A percentile compares a stretch with the other conserved stretches of the same genome.
phyloP scores from a whole-genome alignment of 2,329 filamentous ascomycete genomes.

The Aspergillus sp. region DNA sequence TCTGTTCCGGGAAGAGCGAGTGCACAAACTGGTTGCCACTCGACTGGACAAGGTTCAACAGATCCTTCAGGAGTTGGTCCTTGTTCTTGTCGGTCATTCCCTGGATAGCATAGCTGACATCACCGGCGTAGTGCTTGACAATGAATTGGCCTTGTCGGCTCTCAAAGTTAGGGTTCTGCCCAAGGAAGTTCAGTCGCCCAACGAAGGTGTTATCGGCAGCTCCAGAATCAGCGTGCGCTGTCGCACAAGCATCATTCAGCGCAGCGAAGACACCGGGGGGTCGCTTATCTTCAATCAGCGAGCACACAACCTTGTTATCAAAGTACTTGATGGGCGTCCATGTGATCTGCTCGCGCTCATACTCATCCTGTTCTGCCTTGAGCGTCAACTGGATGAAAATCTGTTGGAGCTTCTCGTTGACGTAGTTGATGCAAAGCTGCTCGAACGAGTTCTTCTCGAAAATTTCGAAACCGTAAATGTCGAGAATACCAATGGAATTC shows the following conservation, averaged over 20 bases:
- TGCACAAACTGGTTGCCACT: conserved; percentile 87
- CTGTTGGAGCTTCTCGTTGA: conserved; percentile 98
- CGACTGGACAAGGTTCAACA: conserved; percentile 80
- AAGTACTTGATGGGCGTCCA: conserved; percentile 99
- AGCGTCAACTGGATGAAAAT: conserved; percentile 98
- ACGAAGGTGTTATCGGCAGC: conserved; percentile 96
- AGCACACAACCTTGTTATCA: conserved; percentile 98
- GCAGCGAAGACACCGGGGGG: conserved; percentile 93
- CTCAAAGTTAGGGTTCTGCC: conserved; percentile 82
- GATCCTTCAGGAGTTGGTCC: conserved; percentile 90
- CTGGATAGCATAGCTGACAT: conserved; percentile 90
- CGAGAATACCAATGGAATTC: conserved; percentile 92
- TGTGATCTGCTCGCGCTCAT: conserved; percentile 90
- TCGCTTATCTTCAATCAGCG: conserved; percentile 87
- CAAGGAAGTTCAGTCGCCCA: conserved; percentile 85
- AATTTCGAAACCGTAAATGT: conserved; percentile 99
- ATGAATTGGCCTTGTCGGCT: conserved; percentile 94
- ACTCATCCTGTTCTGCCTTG: conserved; percentile 97
- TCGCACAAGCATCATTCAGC: conserved; percentile 96
- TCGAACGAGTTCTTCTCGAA: conserved; percentile 99
- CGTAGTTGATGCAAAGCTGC: conserved; percentile 99
- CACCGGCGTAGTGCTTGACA: conserved; percentile 97
- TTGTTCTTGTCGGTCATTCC: conserved; percentile 99
- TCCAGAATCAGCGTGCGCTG: conserved; percentile 91
- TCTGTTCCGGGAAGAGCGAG: conserved; percentile 83